Evolutionary conservation across 768 basidiomycete species (phyloP).

Genomic region (Paxillus ammoniavirescens): DNA sequence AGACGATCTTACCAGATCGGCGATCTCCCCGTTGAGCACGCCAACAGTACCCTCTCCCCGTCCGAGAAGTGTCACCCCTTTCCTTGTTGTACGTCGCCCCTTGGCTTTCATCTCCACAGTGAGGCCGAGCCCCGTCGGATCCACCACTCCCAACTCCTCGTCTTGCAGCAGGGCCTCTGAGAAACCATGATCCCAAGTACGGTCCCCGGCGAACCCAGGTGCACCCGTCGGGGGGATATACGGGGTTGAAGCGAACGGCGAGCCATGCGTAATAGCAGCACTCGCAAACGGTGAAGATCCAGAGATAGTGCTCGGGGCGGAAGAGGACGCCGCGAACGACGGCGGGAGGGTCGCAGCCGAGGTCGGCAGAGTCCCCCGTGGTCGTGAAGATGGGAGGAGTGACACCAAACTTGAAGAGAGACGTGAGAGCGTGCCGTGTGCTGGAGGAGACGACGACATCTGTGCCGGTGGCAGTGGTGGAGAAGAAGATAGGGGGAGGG

Average conservation of each 20-base stretch:
- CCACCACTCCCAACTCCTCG: slow-evolving; percentile 35
- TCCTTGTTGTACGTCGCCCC: slow-evolving; percentile 31
- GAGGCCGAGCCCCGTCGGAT: slow-evolving; percentile 42
- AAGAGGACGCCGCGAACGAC: slow-evolving; percentile 12
- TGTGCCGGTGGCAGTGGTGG: not conserved
- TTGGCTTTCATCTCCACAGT: slow-evolving; percentile 27
- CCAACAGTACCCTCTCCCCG: slow-evolving; percentile 52
- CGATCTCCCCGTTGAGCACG: slow-evolving; percentile 53
- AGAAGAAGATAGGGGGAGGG: slow-evolving; percentile 11
- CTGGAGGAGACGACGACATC: slow-evolving; percentile 7
- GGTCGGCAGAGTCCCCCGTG: slow-evolving; percentile 9
- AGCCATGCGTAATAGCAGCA: slow-evolving; percentile 38
- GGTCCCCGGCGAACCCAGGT: slow-evolving; percentile 72
- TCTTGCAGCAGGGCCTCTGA: slow-evolving; percentile 49
- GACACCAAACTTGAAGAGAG: slow-evolving; percentile 54
- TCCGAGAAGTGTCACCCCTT: slow-evolving; percentile 51
- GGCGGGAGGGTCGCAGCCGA: slow-evolving; percentile 1
- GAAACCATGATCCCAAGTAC: slow-evolving; percentile 66
- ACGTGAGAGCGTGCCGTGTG: slow-evolving; percentile 41
- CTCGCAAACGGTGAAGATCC: slow-evolving; percentile 13
- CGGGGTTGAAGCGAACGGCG: slow-evolving; percentile 48
- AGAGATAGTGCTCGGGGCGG: slow-evolving; percentile 10
- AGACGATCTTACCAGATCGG: slow-evolving; percentile 53
- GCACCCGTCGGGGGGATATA: slow-evolving; percentile 61
- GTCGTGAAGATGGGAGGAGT: slow-evolving; percentile 33